Evolutionary conservation across 441 rosid species (phyloP).

Genomic region (Populus hybrid): DNA sequence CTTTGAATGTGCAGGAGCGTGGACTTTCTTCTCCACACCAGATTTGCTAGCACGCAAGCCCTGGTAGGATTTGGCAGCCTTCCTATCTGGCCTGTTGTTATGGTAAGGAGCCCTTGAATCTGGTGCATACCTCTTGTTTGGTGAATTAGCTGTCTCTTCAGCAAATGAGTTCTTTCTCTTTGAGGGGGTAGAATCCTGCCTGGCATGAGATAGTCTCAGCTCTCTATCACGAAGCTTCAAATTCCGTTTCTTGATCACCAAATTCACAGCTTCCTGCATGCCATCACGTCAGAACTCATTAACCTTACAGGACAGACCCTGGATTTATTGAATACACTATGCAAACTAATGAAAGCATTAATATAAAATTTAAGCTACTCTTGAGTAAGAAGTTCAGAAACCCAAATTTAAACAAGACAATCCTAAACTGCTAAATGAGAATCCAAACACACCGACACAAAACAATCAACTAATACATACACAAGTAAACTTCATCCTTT

Average conservation of each 20-base stretch:
- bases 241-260: constrained; percentile 52
- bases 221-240: constrained; percentile 77
- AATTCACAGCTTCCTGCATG: constrained; percentile 78
- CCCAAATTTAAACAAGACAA: neutral
- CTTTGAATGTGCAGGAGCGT: constrained; percentile 16
- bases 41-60: constrained; percentile 81
- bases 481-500: neutral
- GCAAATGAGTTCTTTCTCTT: constrained; percentile 56
- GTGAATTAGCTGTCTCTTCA: constrained; percentile 28
- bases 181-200: constrained; percentile 52
- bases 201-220: constrained; percentile 61
- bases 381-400: neutral
- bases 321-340: neutral
- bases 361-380: neutral
- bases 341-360: neutral
- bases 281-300: neutral
- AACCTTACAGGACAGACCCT: neutral
- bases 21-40: constrained; percentile 43
- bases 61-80: constrained; percentile 56
- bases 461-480: neutral
- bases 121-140: constrained; percentile 41
- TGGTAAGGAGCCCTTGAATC: constrained; percentile 40
- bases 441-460: neutral
- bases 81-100: constrained; percentile 21
- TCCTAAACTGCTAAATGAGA: neutral